Evolutionary conservation across 768 basidiomycete genomes (phyloP), one percentile per base, ranked within the genome.

Genomic region (Boletus bicolor): DNA sequence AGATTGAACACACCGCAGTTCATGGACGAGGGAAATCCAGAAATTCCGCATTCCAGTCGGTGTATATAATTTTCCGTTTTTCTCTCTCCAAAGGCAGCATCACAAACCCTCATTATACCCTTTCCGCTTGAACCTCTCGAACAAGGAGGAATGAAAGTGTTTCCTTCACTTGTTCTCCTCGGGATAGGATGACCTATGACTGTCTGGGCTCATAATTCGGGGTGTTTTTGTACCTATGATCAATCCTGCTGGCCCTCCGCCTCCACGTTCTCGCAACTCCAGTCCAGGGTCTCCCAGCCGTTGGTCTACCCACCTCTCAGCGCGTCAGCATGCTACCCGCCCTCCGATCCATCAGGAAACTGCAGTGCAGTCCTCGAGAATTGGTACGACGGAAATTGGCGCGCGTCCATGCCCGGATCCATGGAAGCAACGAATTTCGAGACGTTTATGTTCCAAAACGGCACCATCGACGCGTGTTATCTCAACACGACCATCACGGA

Each of bases 351-450:
- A 3, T 73, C 73, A 5, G 73, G 71, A 1, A 75, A 76, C 44
- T 80, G 79, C 54, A 56, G 65, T 0, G 71, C 62, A 0, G 69
- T 76, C 10, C 43, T 53, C 5, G 53, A 58, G 2, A 64, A 68
- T 11, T 71, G 69, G 55, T 4, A 6, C 5, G 65, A 79, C 38
- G 76, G 75, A 0, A 65, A 51, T 46, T 80, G 78, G 78, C 75
- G 77, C 0, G 57, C 78, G 0, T 65, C 72, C 26, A 67, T 74
- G 19, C 62, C 78, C 9, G 78, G 79, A 4, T 67, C 75, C 1
- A 74, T 76, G 72, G 70, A 80, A 53, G 44, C 55, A 5, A 48
- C 62, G 0, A 72, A 75, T 42, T 74, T 59, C 36, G 75, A 71
- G 60, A 72, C 62, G 30, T 78, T 65, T 46, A 62, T 66, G 0